A percentile compares a stretch with the other conserved stretches of the same genome.
phyloP scores from a whole-genome alignment of 305 asterid genomes.

The Plantago coronopus region DNA sequence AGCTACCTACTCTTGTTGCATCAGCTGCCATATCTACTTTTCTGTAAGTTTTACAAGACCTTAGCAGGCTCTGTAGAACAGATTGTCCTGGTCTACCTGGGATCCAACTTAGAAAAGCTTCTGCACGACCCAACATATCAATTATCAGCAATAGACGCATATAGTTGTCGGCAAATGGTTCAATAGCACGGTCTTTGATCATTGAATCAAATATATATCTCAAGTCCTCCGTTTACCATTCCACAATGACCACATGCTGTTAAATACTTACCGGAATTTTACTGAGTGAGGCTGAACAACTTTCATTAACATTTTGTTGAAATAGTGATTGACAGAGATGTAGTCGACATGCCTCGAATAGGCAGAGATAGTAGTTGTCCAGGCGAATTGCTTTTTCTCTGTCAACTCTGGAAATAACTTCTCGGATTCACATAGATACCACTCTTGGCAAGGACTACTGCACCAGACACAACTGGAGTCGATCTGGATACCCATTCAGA shows the following conservation, averaged over 20 bases:
- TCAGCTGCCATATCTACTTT: slow-evolving; percentile 69
- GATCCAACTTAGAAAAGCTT: slow-evolving; percentile 46
- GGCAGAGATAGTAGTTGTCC: slow-evolving; percentile 88
- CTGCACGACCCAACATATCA: slow-evolving; percentile 85
- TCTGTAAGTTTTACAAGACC: slow-evolving; percentile 66
- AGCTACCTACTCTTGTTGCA: slow-evolving; percentile 49
- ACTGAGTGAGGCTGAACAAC: slow-evolving; percentile 65
- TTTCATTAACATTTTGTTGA: slow-evolving; percentile 51
- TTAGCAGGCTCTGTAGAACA: slow-evolving; percentile 74
- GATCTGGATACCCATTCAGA: slow-evolving; percentile 30
- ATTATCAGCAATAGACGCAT: slow-evolving; percentile 69
- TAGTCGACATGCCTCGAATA: slow-evolving; percentile 75
- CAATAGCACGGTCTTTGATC: slow-evolving; percentile 42
- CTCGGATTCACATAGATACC: slow-evolving; percentile 67
- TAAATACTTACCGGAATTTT: slow-evolving; percentile 69
- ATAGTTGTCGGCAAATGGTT: slow-evolving; percentile 62
- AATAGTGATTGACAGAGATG: slow-evolving; percentile 60
- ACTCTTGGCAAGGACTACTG: slow-evolving; percentile 81
- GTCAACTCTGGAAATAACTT: slow-evolving; percentile 48
- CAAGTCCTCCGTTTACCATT: slow-evolving; percentile 54
- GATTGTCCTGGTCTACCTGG: slow-evolving; percentile 77
- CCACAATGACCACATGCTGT: slow-evolving; percentile 78
- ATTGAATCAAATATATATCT: slow-evolving; percentile 63
- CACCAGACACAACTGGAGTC: slow-evolving; percentile 59
- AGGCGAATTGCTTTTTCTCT: slow-evolving; percentile 53